phyloP scores from a whole-genome alignment of 805 yeast genomes.

The Zygosaccharomyces kombuchaensis region DNA sequence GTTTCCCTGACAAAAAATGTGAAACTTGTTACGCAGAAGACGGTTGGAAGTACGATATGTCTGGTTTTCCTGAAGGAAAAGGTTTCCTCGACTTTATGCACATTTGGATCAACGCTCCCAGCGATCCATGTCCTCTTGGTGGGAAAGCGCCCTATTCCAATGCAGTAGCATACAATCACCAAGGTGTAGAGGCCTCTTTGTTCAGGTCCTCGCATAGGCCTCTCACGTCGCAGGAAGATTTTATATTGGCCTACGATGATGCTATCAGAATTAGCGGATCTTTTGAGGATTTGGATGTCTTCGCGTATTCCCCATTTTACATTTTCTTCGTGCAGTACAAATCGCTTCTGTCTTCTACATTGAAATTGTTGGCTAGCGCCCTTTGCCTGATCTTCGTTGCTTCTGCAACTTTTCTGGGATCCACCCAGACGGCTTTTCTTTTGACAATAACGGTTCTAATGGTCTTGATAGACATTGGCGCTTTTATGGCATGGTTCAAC shows the following conservation, averaged over 20 bases:
- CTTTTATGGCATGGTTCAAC: slow-evolving; percentile 68
- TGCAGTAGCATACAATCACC: slow-evolving; percentile 46
- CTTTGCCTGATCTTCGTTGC: slow-evolving; percentile 47
- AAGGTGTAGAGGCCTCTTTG: slow-evolving; percentile 50
- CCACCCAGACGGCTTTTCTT: slow-evolving; percentile 53
- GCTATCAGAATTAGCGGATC: slow-evolving; percentile 64
- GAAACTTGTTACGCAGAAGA: slow-evolving; percentile 63
- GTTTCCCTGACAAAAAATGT: slow-evolving; percentile 66
- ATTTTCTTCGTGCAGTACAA: slow-evolving; percentile 87
- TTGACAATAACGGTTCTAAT: slow-evolving; percentile 55
- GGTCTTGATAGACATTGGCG: slow-evolving; percentile 71
- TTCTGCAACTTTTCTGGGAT: slow-evolving; percentile 60
- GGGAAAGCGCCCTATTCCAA: slow-evolving; percentile 88
- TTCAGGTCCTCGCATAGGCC: slow-evolving; percentile 81
- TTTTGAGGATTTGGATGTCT: slow-evolving; percentile 54
- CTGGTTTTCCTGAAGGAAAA: slow-evolving; percentile 72
- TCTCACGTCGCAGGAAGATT: slow-evolving; percentile 76
- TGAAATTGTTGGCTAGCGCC: slow-evolving; percentile 51
- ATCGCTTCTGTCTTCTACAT: slow-evolving; percentile 56
- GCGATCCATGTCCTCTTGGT: slow-evolving; percentile 91
- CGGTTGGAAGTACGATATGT: slow-evolving; percentile 68
- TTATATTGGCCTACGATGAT: slow-evolving; percentile 71
- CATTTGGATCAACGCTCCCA: slow-evolving; percentile 79
- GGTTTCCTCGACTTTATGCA: slow-evolving; percentile 68
- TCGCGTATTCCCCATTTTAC: slow-evolving; percentile 92